Percentiles rank a stretch among this genome's conserved stretches.
phyloP scores from a whole-genome alignment of 2,329 filamentous ascomycete species.

The Rhexocercosporidium sp. region DNA sequence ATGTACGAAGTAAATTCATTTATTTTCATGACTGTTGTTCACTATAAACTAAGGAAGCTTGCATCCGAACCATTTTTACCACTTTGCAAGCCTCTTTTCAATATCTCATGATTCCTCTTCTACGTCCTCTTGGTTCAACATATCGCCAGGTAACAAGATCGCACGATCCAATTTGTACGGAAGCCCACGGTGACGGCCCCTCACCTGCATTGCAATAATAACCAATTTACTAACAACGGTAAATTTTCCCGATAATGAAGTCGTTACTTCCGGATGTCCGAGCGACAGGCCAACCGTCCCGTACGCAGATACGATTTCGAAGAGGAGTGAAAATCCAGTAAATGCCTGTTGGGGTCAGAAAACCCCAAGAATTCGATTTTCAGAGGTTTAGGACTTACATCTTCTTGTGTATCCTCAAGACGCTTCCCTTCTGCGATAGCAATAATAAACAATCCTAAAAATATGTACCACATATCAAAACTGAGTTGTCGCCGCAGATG shows the following conservation, averaged over 20 bases:
- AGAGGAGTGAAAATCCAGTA: conserved; percentile 72
- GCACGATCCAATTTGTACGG: conserved; percentile 74
- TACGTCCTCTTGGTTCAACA: background rate
- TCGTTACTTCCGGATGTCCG: conserved; percentile 76
- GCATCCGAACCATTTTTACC: too few relatives aligned
- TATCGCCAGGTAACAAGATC: conserved; percentile 68
- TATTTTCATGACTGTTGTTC: too few relatives aligned
- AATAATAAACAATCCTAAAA: conserved; percentile 90
- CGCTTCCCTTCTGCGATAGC: conserved; percentile 82
- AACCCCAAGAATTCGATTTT: background rate
- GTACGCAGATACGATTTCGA: conserved; percentile 89
- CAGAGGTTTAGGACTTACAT: background rate
- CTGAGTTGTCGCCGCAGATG: conserved; percentile 93
- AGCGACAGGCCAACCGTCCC: conserved; percentile 92
- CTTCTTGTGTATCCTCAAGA: conserved; percentile 55
- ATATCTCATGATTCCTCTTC: background rate
- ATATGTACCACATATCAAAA: conserved; percentile 98
- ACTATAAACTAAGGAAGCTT: too few relatives aligned
- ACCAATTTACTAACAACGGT: conserved; percentile 65
- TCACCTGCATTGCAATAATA: conserved; percentile 72
- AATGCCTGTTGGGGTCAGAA: conserved; percentile 55
- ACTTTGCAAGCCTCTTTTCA: too few relatives aligned
- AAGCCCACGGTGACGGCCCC: conserved; percentile 70
- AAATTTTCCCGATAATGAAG: conserved; percentile 85
- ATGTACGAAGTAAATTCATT: too few relatives aligned